These are phyloP conservation scores for Mikania micrantha DNA, from an alignment of 129 eudicot genomes.

Conservation along the genomic window DNA sequence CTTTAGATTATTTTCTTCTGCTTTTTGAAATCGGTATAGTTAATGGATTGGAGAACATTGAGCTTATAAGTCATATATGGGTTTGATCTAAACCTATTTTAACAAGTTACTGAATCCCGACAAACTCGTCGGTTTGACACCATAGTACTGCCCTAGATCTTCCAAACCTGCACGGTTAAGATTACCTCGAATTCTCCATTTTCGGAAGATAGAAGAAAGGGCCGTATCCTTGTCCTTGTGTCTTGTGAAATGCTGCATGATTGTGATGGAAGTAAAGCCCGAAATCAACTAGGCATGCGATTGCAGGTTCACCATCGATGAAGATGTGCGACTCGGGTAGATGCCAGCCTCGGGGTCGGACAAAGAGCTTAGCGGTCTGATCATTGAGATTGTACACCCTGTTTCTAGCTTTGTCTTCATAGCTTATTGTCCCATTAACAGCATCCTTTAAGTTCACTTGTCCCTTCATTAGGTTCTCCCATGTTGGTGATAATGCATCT, in stretches of 20 bases:
- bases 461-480: constrained; percentile 91
- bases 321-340: constrained; percentile 86
- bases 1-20: too few relatives aligned
- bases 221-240: constrained; percentile 72
- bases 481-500: constrained; percentile 84
- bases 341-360: constrained; percentile 96
- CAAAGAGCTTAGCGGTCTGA: constrained; percentile 72
- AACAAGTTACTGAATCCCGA: neutral
- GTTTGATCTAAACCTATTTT: neutral
- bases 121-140: neutral
- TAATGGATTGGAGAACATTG: too few relatives aligned
- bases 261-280: constrained; percentile 90
- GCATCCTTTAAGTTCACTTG: constrained; percentile 92
- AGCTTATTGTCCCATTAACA: constrained; percentile 73
- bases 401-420: constrained; percentile 74
- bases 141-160: neutral
- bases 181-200: constrained; percentile 82
- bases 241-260: constrained; percentile 46
- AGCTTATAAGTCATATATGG: too few relatives aligned
- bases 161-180: neutral
- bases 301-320: constrained; percentile 85
- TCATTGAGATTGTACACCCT: constrained; percentile 72
- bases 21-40: too few relatives aligned
- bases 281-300: constrained; percentile 83
- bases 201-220: constrained; percentile 97